Evolutionary conservation across 192 early-diverging fungal genomes (phyloP).

Genomic region (Podila clonocystis): DNA sequence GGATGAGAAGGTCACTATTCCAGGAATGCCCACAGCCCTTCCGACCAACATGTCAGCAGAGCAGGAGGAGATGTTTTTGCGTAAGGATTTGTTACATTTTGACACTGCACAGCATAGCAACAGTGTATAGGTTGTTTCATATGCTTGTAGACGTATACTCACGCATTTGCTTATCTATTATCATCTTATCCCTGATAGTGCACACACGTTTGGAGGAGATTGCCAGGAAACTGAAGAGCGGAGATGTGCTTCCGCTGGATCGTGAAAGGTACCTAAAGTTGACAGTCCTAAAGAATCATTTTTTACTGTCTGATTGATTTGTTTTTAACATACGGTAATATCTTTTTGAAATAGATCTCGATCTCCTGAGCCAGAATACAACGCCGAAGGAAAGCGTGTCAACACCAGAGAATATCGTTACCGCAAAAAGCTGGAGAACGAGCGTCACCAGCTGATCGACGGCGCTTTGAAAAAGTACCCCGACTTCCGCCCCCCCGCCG

Average conservation of each 20-base stretch:
- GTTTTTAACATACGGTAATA: background rate
- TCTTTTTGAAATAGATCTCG: slow-evolving; percentile 75
- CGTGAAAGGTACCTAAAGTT: slow-evolving; percentile 66
- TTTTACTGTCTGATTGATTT: background rate
- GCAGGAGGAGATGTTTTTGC: slow-evolving; percentile 81
- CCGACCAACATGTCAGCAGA: slow-evolving; percentile 81
- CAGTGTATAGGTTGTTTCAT: background rate
- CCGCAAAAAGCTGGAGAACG: slow-evolving; percentile 92
- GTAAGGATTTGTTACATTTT: slow-evolving; percentile 50
- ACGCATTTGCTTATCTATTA: background rate
- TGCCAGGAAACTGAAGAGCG: slow-evolving; percentile 77
- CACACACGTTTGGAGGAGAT: slow-evolving; percentile 95
- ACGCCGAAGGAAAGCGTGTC: slow-evolving; percentile 92
- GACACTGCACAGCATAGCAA: background rate
- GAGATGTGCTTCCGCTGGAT: slow-evolving; percentile 87
- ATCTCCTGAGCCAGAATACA: slow-evolving; percentile 95
- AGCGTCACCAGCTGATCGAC: slow-evolving; percentile 88
- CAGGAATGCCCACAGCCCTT: slow-evolving; percentile 82
- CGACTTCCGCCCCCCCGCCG: slow-evolving; percentile 87
- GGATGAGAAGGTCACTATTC: slow-evolving; percentile 75
- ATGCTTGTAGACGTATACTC: background rate
- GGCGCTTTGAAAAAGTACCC: slow-evolving; percentile 79
- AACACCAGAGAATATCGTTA: slow-evolving; percentile 96
- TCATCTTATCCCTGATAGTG: slow-evolving; percentile 55
- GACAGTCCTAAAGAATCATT: too few species aligned